Evolutionary conservation across 139 green algal genomes (phyloP), one percentile per base, ranked within the genome.

Genomic region (Astrephomene gubernaculifera): DNA sequence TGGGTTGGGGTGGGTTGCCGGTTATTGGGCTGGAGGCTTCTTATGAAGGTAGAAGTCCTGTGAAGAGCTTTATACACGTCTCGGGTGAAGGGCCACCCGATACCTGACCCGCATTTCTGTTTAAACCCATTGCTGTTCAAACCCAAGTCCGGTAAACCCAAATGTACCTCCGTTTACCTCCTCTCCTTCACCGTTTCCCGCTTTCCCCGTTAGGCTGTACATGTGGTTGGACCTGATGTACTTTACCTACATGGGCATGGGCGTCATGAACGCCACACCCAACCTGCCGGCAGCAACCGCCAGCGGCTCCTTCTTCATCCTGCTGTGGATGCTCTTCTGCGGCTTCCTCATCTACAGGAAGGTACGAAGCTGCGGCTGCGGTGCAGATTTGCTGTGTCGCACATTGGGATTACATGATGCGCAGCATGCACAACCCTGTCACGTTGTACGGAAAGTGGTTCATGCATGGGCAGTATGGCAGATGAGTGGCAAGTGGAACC

Each of bases 161-260:
- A 12, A 57, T 17, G 14, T 17, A 17, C 14, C 14, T 17, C 14
- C 49, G 10, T 35, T 41, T 31, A 9, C 7, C 31, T 17, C 64
- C 27, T 10, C 33, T 22, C 33, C 64, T 45, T 24, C 6, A 33
- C 65, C 65, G 33, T 49, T 35, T 45, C 63, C 63, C 49, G 12
- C 14, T 57, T 57, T 12, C 49, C 49, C 17, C 49, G 17, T 57
- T 31, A 80, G 71, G 57, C 49, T 90, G 33, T 87, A 71, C 61
- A 52, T 73, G 27, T 87, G 57, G 60, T 80, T 90, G 7, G 57
- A 61, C 33, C 71, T 90, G 24, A 39, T 69, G 33, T 75, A 53
- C 49, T 87, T 90, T 72, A 84, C 86, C 57, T 87, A 53, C 67
- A 80, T 86, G 61, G 85, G 85, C 43, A 76, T 86, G n/a, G 76